These are phyloP conservation scores for Diaporthe longicolla DNA, from an alignment of 2,329 filamentous ascomycete species.

Conservation along the genomic window DNA sequence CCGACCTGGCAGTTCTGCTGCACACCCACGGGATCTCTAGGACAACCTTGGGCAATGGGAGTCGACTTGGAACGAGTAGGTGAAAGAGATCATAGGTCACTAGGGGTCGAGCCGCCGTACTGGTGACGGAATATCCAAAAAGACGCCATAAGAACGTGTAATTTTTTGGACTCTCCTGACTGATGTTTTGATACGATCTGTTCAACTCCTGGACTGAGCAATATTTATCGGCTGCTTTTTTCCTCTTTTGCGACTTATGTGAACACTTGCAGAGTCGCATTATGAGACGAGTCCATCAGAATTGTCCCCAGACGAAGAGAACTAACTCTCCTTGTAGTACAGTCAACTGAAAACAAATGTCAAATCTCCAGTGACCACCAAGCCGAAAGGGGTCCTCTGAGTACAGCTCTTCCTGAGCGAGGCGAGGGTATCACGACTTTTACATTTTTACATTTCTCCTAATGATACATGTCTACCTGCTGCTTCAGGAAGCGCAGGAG, in stretches of 20 bases:
- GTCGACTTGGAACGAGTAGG: slow-evolving; percentile 28
- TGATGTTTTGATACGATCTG: neutral
- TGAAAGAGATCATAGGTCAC: slow-evolving; percentile 30
- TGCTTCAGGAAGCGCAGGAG: slow-evolving; percentile 61
- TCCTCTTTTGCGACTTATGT: neutral
- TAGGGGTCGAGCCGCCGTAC: slow-evolving; percentile 26
- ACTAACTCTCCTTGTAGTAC: neutral
- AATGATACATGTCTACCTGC: slow-evolving; percentile 65
- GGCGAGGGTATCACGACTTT: slow-evolving; percentile 35
- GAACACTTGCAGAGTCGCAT: neutral
- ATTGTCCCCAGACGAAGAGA: neutral
- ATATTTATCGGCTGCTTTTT: neutral
- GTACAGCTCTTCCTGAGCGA: too few species aligned
- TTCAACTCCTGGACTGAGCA: neutral
- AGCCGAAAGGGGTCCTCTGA: neutral
- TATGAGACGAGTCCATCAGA: too few species aligned
- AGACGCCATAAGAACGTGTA: slow-evolving; percentile 38
- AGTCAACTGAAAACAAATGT: neutral
- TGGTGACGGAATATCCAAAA: slow-evolving; percentile 36
- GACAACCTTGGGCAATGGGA: slow-evolving; percentile 20
- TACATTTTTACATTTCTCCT: slow-evolving; percentile 44
- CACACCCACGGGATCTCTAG: slow-evolving; percentile 28
- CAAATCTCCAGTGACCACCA: neutral
- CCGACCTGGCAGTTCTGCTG: slow-evolving; percentile 35
- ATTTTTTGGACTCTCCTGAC: neutral